A percentile compares a stretch with the other conserved stretches of the same genome.
Evolutionary conservation across 2,329 filamentous ascomycete species (phyloP).

Genomic region (Calonectria leucothoes): DNA sequence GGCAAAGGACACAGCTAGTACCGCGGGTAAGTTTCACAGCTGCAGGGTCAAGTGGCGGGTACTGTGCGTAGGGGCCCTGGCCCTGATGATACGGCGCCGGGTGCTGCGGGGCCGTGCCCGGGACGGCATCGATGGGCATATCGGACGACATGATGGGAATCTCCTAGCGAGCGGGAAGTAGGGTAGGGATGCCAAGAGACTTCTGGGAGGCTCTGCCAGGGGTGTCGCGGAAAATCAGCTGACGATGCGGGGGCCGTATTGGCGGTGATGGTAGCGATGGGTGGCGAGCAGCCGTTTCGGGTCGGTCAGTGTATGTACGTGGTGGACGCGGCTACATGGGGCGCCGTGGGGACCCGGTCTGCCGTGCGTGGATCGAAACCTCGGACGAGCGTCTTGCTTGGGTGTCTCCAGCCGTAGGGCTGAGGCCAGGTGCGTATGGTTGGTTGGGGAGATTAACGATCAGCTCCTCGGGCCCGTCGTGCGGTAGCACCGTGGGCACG

Average conservation of each 20-base stretch:
- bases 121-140: slow-evolving; percentile 34
- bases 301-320: slow-evolving; percentile 4
- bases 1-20: slow-evolving; percentile 77
- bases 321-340: neutral
- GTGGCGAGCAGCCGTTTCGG: neutral
- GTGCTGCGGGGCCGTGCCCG: slow-evolving; percentile 36
- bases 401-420: slow-evolving; percentile 21
- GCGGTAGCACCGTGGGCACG: neutral
- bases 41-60: slow-evolving; percentile 51
- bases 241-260: neutral
- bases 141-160: slow-evolving; percentile 15
- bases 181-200: slow-evolving; percentile 4
- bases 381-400: neutral
- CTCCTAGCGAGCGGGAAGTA: neutral
- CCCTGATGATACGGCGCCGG: slow-evolving; percentile 30
- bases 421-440: slow-evolving; percentile 10
- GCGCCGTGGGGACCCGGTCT: neutral
- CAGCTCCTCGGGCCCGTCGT: slow-evolving; percentile 12
- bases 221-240: neutral
- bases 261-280: neutral
- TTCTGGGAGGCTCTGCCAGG: slow-evolving; percentile 2
- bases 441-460: slow-evolving; percentile 1
- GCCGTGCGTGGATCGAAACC: neutral
- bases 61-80: slow-evolving; percentile 24
- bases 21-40: slow-evolving; percentile 68